These are phyloP conservation scores for Gyrodon lividus DNA, from an alignment of 768 basidiomycete genomes.

Conservation along the genomic window DNA sequence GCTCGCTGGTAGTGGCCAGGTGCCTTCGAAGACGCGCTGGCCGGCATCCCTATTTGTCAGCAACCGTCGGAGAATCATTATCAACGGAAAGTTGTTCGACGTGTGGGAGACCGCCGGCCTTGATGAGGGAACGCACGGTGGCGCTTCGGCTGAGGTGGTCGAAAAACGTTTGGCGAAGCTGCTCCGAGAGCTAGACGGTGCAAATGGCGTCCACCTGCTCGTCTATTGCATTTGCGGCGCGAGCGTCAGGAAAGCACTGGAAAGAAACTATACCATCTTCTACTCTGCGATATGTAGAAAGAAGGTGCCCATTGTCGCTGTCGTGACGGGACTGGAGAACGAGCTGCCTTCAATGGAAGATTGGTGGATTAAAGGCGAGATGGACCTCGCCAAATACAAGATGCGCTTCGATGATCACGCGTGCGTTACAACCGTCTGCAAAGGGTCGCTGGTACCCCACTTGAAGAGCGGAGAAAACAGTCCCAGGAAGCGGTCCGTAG, in stretches of 20 bases:
- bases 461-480: constrained; percentile 15
- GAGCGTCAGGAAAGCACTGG: constrained; percentile 22
- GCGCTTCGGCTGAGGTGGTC: constrained; percentile 24
- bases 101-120: constrained; percentile 36
- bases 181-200: constrained; percentile 28
- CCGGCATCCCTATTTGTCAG: no score
- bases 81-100: constrained; percentile 16
- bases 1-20: constrained; percentile 30
- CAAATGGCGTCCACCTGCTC: constrained; percentile 31
- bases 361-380: constrained; percentile 40
- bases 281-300: constrained; percentile 30
- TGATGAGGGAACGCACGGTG: constrained; percentile 27
- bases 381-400: constrained; percentile 27
- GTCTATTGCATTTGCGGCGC: constrained; percentile 35
- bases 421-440: constrained; percentile 39
- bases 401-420: constrained; percentile 41
- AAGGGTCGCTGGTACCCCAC: constrained; percentile 13
- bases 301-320: constrained; percentile 30
- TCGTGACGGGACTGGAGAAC: constrained; percentile 36
- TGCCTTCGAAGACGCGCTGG: constrained; percentile 31
- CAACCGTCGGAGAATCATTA: no score
- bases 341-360: constrained; percentile 31
- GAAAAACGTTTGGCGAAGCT: constrained; percentile 27
- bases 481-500: constrained; percentile 23
- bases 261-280: constrained; percentile 33